These are phyloP conservation scores for Candida golubevii DNA, from an alignment of 805 yeast species.

Conservation along the genomic window DNA sequence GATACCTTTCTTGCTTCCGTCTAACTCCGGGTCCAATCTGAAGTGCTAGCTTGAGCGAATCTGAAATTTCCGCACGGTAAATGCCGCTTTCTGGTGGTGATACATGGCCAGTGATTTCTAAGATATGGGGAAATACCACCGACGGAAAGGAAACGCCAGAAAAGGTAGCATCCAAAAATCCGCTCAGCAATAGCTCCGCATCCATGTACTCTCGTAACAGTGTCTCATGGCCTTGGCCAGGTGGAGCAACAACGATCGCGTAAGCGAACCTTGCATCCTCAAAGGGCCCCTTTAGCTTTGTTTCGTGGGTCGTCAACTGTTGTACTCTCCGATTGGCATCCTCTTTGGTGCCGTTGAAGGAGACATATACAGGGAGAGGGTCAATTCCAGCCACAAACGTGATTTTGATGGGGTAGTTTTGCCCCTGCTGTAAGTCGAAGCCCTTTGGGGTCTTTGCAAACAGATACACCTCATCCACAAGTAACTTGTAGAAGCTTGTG, in stretches of 20 bases:
- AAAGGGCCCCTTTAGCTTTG: not conserved
- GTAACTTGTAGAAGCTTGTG: not conserved
- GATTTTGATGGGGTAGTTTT: not conserved
- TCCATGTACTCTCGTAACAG: not conserved
- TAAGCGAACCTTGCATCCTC: not conserved
- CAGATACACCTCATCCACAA: not conserved
- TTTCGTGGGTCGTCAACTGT: not conserved
- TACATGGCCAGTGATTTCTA: not conserved
- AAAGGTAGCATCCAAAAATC: not conserved
- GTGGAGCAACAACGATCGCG: not conserved
- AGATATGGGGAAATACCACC: not conserved
- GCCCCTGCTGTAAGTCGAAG: not conserved
- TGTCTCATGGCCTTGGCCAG: not conserved
- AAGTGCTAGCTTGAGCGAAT: not conserved
- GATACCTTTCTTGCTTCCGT: not conserved
- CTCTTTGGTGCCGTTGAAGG: not conserved
- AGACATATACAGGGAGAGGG: not conserved
- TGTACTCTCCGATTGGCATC: not conserved
- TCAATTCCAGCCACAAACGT: not conserved
- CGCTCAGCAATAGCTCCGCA: not conserved
- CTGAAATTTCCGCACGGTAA: not conserved
- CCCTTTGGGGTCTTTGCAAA: not conserved
- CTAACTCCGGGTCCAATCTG: not conserved
- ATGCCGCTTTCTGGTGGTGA: not conserved
- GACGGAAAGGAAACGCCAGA: not conserved